These are phyloP conservation scores for Wickerhamomyces pijperi DNA, from an alignment of 805 yeast genomes.

Conservation along the genomic window DNA sequence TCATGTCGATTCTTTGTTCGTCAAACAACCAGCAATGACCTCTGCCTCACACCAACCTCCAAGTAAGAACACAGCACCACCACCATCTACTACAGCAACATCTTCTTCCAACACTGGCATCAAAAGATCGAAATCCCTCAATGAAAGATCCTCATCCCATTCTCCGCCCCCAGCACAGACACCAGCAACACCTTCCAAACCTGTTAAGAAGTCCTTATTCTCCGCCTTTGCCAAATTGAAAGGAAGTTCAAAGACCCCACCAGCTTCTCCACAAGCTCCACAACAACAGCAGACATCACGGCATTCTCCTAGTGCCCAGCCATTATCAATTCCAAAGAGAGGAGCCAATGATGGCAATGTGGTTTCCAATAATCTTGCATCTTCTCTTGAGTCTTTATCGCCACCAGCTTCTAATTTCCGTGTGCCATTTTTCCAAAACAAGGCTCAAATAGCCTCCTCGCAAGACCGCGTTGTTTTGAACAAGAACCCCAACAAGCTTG, in stretches of 20 bases:
- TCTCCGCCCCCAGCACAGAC: not conserved
- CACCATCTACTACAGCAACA: conserved; percentile 1
- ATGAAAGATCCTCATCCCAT: conserved; percentile 5
- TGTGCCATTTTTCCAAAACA: not conserved
- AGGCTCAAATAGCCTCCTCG: not conserved
- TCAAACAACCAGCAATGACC: not conserved
- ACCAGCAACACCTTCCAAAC: conserved; percentile 7
- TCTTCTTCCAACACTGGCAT: too few relatives aligned
- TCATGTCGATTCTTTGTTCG: not conserved
- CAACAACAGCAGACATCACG: conserved; percentile 1
- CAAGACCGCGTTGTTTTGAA: conserved; percentile 30
- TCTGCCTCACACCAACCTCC: not conserved
- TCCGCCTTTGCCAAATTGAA: conserved; percentile 22
- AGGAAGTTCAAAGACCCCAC: conserved; percentile 6
- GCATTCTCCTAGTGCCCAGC: not conserved
- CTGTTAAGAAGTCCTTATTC: conserved; percentile 15
- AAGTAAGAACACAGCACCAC: not conserved
- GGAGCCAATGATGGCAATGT: not conserved
- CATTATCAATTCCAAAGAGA: not conserved
- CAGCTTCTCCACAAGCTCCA: conserved; percentile 9
- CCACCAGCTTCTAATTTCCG: conserved; percentile 1
- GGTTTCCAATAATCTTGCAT: not conserved
- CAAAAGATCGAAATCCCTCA: conserved; percentile 13
- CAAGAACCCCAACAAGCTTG: conserved; percentile 30
- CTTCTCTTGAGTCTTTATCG: conserved; percentile 8